A percentile compares a stretch with the other conserved stretches of the same genome.
Evolutionary conservation across 2,329 filamentous ascomycete species (phyloP).

Genomic region (Trichophyton mentagrophytes): DNA sequence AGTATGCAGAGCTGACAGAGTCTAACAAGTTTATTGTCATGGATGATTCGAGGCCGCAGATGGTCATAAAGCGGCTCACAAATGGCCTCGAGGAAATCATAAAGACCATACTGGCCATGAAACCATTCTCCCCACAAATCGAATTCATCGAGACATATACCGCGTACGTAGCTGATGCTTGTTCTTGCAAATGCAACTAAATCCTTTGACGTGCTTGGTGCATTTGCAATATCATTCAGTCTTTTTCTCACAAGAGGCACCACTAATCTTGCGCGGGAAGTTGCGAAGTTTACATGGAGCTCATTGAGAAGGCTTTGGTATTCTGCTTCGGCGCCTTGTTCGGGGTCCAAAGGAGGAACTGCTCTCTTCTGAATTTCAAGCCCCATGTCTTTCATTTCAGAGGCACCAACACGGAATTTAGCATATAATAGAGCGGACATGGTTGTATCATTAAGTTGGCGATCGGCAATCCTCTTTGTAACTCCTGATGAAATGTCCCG

Average conservation of each 20-base stretch:
- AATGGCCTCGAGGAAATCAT: conserved; percentile 54
- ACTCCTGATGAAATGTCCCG: conserved; percentile 51
- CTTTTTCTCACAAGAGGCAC: conserved; percentile 52
- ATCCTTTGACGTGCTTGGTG: conserved; percentile 49
- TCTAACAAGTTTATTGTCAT: conserved; percentile 53
- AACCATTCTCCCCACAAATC: conserved; percentile 57
- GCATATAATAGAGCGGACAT: conserved; percentile 59
- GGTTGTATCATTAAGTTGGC: conserved; percentile 58
- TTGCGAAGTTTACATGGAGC: conserved; percentile 50
- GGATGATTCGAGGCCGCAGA: conserved; percentile 51
- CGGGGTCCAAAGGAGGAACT: conserved; percentile 46
- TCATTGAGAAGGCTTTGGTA: conserved; percentile 55
- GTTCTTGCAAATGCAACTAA: conserved; percentile 52
- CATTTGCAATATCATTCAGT: conserved; percentile 41
- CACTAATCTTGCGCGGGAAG: conserved; percentile 46
- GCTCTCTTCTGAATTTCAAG: conserved; percentile 56
- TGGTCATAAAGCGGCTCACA: conserved; percentile 57
- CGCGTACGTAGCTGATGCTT: conserved; percentile 52
- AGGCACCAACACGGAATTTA: conserved; percentile 55
- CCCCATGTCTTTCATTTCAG: conserved; percentile 53
- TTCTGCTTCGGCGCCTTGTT: conserved; percentile 47
- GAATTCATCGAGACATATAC: conserved; percentile 54
- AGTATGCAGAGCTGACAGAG: conserved; percentile 55
- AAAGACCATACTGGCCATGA: conserved; percentile 47
- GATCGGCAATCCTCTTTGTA: conserved; percentile 50